Evolutionary conservation across 768 basidiomycete genomes (phyloP).

Genomic region (Termitomyces heimii): DNA sequence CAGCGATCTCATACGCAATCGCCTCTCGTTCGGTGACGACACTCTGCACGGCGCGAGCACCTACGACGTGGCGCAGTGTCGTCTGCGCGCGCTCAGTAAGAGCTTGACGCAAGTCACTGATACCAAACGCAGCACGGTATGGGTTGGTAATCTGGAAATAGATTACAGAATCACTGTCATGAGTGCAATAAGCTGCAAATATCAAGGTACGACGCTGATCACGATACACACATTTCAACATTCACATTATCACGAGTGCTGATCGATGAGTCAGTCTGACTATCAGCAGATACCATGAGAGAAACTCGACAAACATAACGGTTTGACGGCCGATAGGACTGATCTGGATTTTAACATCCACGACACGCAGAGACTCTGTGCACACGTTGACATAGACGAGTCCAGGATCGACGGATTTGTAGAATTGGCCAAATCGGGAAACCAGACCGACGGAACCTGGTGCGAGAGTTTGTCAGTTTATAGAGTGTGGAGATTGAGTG

Average conservation of each 20-base stretch:
- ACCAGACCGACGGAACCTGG: constrained; percentile 86
- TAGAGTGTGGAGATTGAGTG: neutral
- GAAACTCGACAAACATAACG: constrained; percentile 52
- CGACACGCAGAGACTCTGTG: constrained; percentile 79
- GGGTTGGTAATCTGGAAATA: constrained; percentile 89
- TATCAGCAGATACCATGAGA: neutral
- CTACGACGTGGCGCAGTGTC: constrained; percentile 95
- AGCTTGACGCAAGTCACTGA: constrained; percentile 82
- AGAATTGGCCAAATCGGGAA: constrained; percentile 92
- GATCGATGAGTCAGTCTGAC: constrained; percentile 1
- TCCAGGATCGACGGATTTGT: constrained; percentile 92
- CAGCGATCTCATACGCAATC: constrained; percentile 94
- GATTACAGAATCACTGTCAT: constrained; percentile 78
- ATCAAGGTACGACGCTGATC: neutral
- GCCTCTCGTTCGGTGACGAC: constrained; percentile 97
- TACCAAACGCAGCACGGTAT: constrained; percentile 92
- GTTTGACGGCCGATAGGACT: constrained; percentile 79
- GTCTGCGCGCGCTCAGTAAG: constrained; percentile 87
- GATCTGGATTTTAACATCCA: constrained; percentile 97
- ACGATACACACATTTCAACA: constrained; percentile 72
- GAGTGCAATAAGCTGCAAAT: constrained; percentile 5
- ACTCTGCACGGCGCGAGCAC: constrained; percentile 89
- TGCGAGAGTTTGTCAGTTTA: constrained; percentile 16
- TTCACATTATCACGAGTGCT: constrained; percentile 94
- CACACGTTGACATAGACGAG: constrained; percentile 91